Evolutionary conservation across 306 rosid species (phyloP).

Genomic region (Acacia acuminata): DNA sequence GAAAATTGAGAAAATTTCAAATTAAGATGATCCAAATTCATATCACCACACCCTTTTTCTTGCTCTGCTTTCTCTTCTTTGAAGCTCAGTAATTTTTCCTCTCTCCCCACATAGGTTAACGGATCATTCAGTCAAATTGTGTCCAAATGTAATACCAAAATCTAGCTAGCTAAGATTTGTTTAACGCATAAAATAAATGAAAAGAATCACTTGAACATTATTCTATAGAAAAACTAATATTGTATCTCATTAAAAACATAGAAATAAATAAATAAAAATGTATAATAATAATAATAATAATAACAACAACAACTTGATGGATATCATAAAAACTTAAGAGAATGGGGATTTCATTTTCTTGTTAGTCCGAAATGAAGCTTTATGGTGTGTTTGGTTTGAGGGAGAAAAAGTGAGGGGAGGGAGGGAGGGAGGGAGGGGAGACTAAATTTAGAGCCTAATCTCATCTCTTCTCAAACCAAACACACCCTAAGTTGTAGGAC

Average conservation of each 20-base stretch:
- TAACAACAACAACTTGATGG: not conserved
- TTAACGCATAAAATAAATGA: not conserved
- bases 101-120: not conserved
- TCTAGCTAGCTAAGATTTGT: not conserved
- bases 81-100: not conserved
- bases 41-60: not conserved
- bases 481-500: not conserved
- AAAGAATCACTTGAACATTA: not conserved
- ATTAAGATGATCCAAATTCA: not conserved
- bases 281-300: not conserved
- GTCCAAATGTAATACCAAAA: not conserved
- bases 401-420: too few relatives aligned
- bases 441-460: too few relatives aligned
- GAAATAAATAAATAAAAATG: not conserved
- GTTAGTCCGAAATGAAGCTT: not conserved
- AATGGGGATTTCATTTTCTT: not conserved
- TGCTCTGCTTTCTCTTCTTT: not conserved
- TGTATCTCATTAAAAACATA: not conserved
- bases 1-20: too few relatives aligned
- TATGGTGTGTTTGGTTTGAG: too few relatives aligned
- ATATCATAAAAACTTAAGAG: not conserved
- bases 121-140: not conserved
- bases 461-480: too few relatives aligned
- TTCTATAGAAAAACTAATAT: not conserved
- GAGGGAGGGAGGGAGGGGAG: too few relatives aligned